These are phyloP conservation scores for Panellus pusillus DNA, from an alignment of 768 basidiomycete genomes.

Conservation along the genomic window DNA sequence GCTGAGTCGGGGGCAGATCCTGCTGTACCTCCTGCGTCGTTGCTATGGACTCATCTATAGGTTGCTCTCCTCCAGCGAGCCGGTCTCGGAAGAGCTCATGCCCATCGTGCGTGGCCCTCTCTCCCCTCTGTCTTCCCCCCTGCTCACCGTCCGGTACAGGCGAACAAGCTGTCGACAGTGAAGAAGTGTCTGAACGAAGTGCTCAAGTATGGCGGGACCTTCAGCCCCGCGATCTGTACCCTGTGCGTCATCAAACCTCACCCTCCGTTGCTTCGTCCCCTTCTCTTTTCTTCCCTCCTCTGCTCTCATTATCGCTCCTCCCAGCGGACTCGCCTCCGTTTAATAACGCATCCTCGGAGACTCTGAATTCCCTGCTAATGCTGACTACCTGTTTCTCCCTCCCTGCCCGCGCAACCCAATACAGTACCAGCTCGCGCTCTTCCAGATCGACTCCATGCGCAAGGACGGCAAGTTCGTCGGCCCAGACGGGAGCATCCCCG, in stretches of 20 bases:
- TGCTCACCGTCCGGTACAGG: constrained; percentile 43
- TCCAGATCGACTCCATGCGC: constrained; percentile 92
- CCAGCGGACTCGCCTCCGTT: not conserved
- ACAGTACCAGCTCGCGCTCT: constrained; percentile 90
- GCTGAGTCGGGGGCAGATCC: constrained; percentile 52
- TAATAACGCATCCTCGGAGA: not conserved
- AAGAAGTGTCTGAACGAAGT: constrained; percentile 98
- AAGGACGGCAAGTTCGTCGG: constrained; percentile 94
- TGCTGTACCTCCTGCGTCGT: constrained; percentile 88
- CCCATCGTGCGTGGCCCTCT: constrained; percentile 62
- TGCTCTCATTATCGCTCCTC: not conserved
- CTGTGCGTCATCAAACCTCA: constrained; percentile 50
- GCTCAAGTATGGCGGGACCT: constrained; percentile 91
- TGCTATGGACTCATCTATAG: constrained; percentile 97
- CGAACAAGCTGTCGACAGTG: constrained; percentile 94
- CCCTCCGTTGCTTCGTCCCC: constrained; percentile 2
- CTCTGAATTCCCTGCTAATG: no score
- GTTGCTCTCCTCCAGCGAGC: constrained; percentile 91
- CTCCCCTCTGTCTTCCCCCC: not conserved
- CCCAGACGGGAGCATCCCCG: constrained; percentile 84
- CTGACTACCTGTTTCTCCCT: not conserved
- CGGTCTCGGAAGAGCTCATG: constrained; percentile 97
- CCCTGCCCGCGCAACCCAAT: not conserved
- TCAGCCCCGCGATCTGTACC: constrained; percentile 92
- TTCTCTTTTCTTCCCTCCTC: not conserved